Base-by-base conservation (phyloP, 768 basidiomycete species). In the Dentipellis fragilis region DNA sequence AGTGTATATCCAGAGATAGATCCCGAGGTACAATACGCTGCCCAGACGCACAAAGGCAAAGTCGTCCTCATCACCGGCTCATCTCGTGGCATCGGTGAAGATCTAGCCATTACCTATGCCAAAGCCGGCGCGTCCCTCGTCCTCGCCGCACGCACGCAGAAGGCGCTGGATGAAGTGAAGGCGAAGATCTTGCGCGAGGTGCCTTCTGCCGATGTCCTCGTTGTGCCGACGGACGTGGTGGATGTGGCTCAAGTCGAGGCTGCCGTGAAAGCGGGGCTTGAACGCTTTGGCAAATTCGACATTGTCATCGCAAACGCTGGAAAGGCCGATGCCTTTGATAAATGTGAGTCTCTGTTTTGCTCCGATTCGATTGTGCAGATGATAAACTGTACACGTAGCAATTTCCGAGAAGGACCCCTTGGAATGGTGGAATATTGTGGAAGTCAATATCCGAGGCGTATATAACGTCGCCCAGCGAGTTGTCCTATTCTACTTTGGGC, bases 21-120 rank as follows among this genome's bases (percentile, higher is more conserved):
- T 49, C 58, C 3, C 12, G 23, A 36, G 16, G 38, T 9, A 3
- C 52, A 57, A 12, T 59, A 46, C 9, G 49, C 52, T 3, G 56
- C 36, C 9, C 52, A 54, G 38, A 40, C 56, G 12, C 57, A 42
- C 21, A 50, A 53, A 49, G 50, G 49, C 2, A 59, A 59, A 35
- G 57, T 59, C 1, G 62, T 62, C n/a, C 29, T 65, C 37, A 57
- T 66, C 55, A 65, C 64, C 7, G 65, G 65, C 17, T 58, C 57
- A 4, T 56, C 54, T 6, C 58, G 56, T 14, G 64, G 64, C 16
- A 63, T 65, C 0, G 64, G 64, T 5, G 38, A 54, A n/a, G 59
- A 54, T 11, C 57, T 35, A 6, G 57, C 61, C 5, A n/a, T 56
- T 17, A 45, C 54, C 12, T 65, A 58, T 8, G 62, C 59, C 0